Conservation (phyloP, 371 early-diverging fungal species). For the Saksenaea vasiformis region DNA sequence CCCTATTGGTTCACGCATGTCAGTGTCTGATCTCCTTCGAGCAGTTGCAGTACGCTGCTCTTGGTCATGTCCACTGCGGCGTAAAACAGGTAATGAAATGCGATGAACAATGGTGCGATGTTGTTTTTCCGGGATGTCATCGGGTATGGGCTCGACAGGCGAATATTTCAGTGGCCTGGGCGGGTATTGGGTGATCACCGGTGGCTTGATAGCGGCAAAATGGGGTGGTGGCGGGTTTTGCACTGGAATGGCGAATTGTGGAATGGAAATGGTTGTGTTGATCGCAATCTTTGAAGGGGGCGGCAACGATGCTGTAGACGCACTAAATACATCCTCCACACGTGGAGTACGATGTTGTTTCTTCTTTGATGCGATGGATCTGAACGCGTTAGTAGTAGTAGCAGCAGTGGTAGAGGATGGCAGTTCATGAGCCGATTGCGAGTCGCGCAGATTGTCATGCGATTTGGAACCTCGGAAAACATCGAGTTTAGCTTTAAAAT, state of each 20-base stretch:
- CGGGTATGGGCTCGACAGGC: slow-evolving; percentile 29
- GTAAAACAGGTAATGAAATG: slow-evolving; percentile 18
- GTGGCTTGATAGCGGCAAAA: slow-evolving; percentile 14
- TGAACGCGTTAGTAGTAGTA: not conserved
- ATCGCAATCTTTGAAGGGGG: slow-evolving; percentile 19
- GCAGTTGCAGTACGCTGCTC: not conserved
- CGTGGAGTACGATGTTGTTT: slow-evolving; percentile 7
- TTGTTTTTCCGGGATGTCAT: not conserved
- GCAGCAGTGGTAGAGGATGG: not conserved
- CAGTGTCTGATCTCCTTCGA: slow-evolving; percentile 1
- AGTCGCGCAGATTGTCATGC: not conserved
- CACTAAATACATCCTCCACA: slow-evolving; percentile 13
- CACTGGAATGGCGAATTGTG: not conserved
- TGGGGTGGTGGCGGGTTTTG: not conserved
- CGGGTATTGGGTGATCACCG: slow-evolving; percentile 33
- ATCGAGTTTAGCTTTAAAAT: slow-evolving; percentile 18
- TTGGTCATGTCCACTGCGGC: not conserved
- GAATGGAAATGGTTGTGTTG: slow-evolving; percentile 20
- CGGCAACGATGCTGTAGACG: not conserved
- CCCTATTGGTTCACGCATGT: not conserved
- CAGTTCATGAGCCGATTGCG: not conserved
- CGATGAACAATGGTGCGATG: slow-evolving; percentile 7
- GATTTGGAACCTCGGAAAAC: not conserved
- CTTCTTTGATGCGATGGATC: slow-evolving; percentile 10
- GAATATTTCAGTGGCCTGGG: slow-evolving; percentile 29